phyloP scores from a whole-genome alignment of 2,329 filamentous ascomycete species.

The Aspergillus brasiliensis region DNA sequence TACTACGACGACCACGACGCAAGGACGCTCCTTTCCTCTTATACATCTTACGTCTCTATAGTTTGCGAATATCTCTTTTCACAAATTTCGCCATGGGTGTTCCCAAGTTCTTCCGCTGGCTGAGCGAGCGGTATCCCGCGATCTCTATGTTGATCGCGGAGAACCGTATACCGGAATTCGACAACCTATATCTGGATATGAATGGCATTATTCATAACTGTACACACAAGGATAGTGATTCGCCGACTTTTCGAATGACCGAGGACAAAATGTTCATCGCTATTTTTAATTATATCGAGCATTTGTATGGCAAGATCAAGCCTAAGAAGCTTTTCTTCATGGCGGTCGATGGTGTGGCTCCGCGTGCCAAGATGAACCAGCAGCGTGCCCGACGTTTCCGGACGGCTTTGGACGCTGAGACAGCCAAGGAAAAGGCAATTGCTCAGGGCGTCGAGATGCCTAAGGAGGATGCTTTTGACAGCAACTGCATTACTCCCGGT shows the following conservation, averaged over 20 bases:
- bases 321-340: conserved; percentile 99
- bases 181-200: conserved; percentile 88
- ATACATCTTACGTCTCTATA: background rate
- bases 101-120: conserved; percentile 95
- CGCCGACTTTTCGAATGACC: conserved; percentile 85
- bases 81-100: conserved; percentile 62
- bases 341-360: conserved; percentile 97
- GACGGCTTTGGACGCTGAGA: conserved; percentile 87
- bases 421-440: conserved; percentile 88
- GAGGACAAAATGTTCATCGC: conserved; percentile 99
- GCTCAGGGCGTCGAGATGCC: conserved; percentile 87
- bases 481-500: conserved; percentile 96
- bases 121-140: conserved; percentile 97
- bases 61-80: conserved; percentile 1
- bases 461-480: conserved; percentile 94
- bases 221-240: conserved; percentile 94
- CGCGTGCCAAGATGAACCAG: conserved; percentile 99
- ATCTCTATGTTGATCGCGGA: conserved; percentile 98
- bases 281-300: conserved; percentile 99
- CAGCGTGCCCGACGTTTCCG: conserved; percentile 93
- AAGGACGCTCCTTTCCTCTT: conserved; percentile 10
- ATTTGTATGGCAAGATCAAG: conserved; percentile 98
- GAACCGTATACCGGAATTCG: conserved; percentile 98
- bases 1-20: conserved; percentile 25
- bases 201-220: conserved; percentile 99